A percentile compares a stretch with the other conserved stretches of the same genome.
Conservation (phyloP, 2,329 filamentous ascomycete genomes). For the Canariomyces notabilis region DNA sequence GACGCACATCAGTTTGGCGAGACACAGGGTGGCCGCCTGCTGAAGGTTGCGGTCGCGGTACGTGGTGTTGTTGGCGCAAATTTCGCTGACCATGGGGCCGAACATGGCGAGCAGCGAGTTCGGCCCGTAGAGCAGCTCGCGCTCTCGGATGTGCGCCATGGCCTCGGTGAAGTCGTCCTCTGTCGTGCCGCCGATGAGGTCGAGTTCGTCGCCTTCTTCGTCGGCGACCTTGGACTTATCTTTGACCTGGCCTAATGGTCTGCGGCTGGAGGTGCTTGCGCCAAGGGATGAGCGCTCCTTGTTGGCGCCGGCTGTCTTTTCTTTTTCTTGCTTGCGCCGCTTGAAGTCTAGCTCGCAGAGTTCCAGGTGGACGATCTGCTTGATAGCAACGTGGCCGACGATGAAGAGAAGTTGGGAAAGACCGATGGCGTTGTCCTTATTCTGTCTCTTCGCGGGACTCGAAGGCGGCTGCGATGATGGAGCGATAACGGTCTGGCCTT, state of each 20-base stretch:
- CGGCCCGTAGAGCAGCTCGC: slow-evolving; percentile 76
- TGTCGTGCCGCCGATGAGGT: slow-evolving; percentile 93
- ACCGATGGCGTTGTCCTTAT: slow-evolving; percentile 65
- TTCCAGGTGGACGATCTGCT: slow-evolving; percentile 97
- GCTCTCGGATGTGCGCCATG: slow-evolving; percentile 77
- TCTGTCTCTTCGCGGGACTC: slow-evolving; percentile 37
- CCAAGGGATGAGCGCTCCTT: slow-evolving; percentile 33
- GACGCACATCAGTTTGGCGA: slow-evolving; percentile 98
- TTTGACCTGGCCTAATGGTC: slow-evolving; percentile 27
- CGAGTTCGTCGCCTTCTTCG: slow-evolving; percentile 73
- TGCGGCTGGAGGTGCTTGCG: slow-evolving; percentile 32
- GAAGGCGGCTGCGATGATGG: slow-evolving; percentile 27
- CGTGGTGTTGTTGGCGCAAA: slow-evolving; percentile 89
- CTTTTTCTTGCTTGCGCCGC: slow-evolving; percentile 84
- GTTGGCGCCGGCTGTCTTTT: slow-evolving; percentile 54
- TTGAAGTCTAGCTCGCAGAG: slow-evolving; percentile 98
- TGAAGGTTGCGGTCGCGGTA: slow-evolving; percentile 89
- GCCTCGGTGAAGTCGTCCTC: slow-evolving; percentile 90
- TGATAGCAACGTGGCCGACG: slow-evolving; percentile 94
- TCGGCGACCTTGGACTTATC: slow-evolving; percentile 48
- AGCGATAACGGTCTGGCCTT: slow-evolving; percentile 21
- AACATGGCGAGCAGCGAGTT: slow-evolving; percentile 84
- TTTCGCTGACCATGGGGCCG: slow-evolving; percentile 84
- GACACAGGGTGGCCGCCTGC: slow-evolving; percentile 85
- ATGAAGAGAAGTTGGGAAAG: slow-evolving; percentile 91